These are phyloP conservation scores for Salix purpurea DNA, from an alignment of 345 rosid species.

Conservation along the genomic window DNA sequence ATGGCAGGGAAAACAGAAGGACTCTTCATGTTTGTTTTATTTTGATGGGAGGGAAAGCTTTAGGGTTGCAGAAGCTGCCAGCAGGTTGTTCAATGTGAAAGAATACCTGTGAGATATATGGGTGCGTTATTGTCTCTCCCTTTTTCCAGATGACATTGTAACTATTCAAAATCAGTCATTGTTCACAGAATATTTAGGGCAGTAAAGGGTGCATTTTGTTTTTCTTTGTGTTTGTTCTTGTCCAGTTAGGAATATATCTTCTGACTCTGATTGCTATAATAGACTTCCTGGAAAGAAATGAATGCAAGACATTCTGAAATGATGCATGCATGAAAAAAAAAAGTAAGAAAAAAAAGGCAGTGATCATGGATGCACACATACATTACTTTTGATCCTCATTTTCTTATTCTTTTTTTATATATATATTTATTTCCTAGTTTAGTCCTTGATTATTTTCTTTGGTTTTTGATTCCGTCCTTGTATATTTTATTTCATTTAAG, in stretches of 20 bases:
- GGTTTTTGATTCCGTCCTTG: too few relatives aligned
- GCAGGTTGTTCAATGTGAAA: not conserved
- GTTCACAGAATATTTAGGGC: not conserved
- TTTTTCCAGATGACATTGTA: not conserved
- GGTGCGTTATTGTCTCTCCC: not conserved
- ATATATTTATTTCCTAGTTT: too few relatives aligned
- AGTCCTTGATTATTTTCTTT: too few relatives aligned
- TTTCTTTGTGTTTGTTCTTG: not conserved
- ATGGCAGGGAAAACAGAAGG: not conserved
- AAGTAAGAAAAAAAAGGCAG: too few relatives aligned
- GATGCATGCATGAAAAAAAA: too few relatives aligned
- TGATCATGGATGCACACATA: too few relatives aligned
- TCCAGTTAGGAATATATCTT: constrained; percentile 2
- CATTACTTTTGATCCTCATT: too few relatives aligned
- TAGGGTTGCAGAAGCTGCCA: not conserved
- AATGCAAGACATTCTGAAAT: too few relatives aligned
- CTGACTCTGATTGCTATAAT: not conserved
- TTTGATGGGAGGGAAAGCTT: not conserved
- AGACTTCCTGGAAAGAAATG: not conserved
- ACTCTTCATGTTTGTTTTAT: not conserved
- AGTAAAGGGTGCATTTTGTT: not conserved
- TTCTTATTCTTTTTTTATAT: too few relatives aligned
- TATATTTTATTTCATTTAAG: too few relatives aligned
- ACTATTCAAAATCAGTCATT: not conserved
- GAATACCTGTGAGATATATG: not conserved